A percentile compares a stretch with the other conserved stretches of the same genome.
Evolutionary conservation across 2,329 filamentous ascomycete species (phyloP).

Genomic region (Phyllosticta paracitricarpa): DNA sequence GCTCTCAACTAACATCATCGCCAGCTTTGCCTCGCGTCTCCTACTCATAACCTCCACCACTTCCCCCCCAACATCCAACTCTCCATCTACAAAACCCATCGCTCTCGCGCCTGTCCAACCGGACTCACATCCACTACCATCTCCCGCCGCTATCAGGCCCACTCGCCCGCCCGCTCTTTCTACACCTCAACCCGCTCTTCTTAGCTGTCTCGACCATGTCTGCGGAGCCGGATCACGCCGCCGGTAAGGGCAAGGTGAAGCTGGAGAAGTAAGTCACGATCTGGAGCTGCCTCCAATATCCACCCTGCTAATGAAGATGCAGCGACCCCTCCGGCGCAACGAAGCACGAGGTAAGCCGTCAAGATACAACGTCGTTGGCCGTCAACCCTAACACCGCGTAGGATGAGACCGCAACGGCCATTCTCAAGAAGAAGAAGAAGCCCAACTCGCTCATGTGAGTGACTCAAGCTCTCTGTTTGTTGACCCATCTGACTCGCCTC

Average conservation of each 20-base stretch:
- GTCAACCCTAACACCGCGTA: slow-evolving; percentile 33
- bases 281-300: slow-evolving; percentile 11
- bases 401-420: slow-evolving; percentile 90
- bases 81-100: not conserved
- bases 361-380: slow-evolving; percentile 8
- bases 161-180: not conserved
- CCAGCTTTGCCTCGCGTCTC: slow-evolving; percentile 5
- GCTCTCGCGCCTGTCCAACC: not conserved
- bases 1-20: slow-evolving; percentile 8
- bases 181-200: not conserved
- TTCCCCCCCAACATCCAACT: not conserved
- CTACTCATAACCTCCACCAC: slow-evolving; percentile 4
- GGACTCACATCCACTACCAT: not conserved
- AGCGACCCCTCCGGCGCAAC: slow-evolving; percentile 88
- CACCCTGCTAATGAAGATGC: slow-evolving; percentile 31
- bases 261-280: slow-evolving; percentile 32
- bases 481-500: slow-evolving; percentile 22
- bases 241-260: slow-evolving; percentile 38
- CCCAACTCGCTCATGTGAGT: slow-evolving; percentile 93
- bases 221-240: slow-evolving; percentile 38
- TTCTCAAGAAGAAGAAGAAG: slow-evolving; percentile 99
- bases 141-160: slow-evolving; percentile 1
- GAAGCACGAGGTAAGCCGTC: slow-evolving; percentile 60
- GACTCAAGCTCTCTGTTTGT: slow-evolving; percentile 5
- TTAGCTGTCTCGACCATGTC: slow-evolving; percentile 30